Evolutionary conservation across 78 protist species (phyloP), one percentile per base, ranked within the genome.

Genomic region (Dictyostelium capitatum): DNA sequence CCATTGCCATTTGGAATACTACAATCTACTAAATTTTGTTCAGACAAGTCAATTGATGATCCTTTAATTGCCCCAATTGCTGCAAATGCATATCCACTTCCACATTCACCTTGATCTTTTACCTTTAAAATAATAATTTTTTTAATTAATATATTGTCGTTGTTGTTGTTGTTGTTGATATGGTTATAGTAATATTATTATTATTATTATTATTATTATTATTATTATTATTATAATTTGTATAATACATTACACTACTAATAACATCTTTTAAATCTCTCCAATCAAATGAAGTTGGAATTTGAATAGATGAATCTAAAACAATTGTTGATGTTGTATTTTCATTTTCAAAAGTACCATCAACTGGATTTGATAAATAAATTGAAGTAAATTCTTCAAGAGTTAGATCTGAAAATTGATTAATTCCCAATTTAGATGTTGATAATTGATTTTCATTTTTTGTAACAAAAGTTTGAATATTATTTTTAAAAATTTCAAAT

Each of bases 1-100:
- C 17, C 10, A 81, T 91, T 89, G 0, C 95, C 97, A 32, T 62
- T 23, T 25, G 25, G 77, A 23, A 43, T 20, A 20, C 92, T 64
- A 28, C 98, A 97, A 48, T 89, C 97, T 25, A 96, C 23, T 7
- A 96, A 67, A n/a, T 96, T 78, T 74, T 96, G 97, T 82, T 96
- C 97, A 25, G 95, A 70, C 15, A 96, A 91, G 32, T n/a, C 6
- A 15, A 30, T 62, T 19, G 28, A 37, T 57, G 84, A 80, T 20
- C 89, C 95, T 72, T 90, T 91, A 46, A 93, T 41, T 12, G 92
- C 3, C 20, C 83, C 92, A 2, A 83, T 20, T 8, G 97, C 48
- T 11, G 94, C 23, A 91, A 97, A 95, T 30, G 98, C 91, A 95
- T 95, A 97, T 94, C 98, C 95, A 37, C 92, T 69, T 15, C 97